Conservation (phyloP, 257 asterid genomes). For the Ocimum tenuiflorum region DNA sequence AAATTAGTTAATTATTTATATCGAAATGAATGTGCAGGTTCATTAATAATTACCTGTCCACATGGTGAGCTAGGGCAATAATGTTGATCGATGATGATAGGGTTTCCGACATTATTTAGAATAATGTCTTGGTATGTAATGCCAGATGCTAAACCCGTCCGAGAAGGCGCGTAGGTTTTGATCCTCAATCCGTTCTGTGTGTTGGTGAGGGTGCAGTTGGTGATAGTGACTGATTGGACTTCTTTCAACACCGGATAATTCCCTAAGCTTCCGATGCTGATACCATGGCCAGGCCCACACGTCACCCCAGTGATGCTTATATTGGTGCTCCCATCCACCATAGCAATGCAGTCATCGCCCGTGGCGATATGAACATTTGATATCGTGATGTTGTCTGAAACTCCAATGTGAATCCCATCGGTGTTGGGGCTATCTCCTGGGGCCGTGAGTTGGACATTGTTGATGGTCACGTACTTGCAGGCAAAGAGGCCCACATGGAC, state of each 20-base stretch:
- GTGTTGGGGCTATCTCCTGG: conserved; percentile 37
- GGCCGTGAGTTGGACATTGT: conserved; percentile 8
- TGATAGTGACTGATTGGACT: conserved; percentile 3
- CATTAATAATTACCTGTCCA: not conserved
- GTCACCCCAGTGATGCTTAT: conserved; percentile 4
- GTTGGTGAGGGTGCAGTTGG: conserved; percentile 5
- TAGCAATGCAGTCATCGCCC: conserved; percentile 34
- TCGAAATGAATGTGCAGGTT: too few species aligned
- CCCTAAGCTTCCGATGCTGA: conserved; percentile 29
- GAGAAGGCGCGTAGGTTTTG: conserved; percentile 19
- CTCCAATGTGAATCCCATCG: conserved; percentile 30
- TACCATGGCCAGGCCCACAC: conserved; percentile 39
- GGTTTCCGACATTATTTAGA: conserved; percentile 14
- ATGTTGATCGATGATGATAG: conserved; percentile 31
- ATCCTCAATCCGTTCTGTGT: conserved; percentile 26
- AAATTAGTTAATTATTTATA: too few species aligned
- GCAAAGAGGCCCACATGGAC: conserved; percentile 12
- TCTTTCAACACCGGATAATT: conserved; percentile 5
- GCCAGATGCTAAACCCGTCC: not conserved
- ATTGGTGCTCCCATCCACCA: conserved; percentile 19
- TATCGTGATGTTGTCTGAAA: conserved; percentile 11
- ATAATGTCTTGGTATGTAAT: conserved; percentile 9
- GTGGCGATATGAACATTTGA: conserved; percentile 1
- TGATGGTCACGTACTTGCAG: not conserved
- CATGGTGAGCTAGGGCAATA: conserved; percentile 18